A percentile compares a stretch with the other conserved stretches of the same genome.
Evolutionary conservation across 2,329 filamentous ascomycete genomes (phyloP).

Genomic region (Gremmenia infestans): DNA sequence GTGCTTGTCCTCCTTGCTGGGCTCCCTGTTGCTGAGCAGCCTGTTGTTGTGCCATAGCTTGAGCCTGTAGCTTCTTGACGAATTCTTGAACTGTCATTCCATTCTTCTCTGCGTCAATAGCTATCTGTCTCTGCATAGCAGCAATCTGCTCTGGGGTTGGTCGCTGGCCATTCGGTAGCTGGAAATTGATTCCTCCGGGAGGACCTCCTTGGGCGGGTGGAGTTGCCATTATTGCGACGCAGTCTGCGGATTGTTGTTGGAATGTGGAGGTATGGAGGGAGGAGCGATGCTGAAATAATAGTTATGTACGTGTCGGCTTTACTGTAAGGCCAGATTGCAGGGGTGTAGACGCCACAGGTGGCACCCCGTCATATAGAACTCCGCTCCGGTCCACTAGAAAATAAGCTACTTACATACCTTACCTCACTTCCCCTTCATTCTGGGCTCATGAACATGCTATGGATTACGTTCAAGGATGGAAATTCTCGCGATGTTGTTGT

Average conservation of each 20-base stretch:
- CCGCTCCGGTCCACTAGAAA: background rate
- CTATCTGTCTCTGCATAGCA: slow-evolving; percentile 76
- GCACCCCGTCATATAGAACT: background rate
- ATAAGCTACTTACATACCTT: background rate
- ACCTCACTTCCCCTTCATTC: too few relatives aligned
- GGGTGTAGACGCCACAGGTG: background rate
- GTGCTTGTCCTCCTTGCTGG: slow-evolving; percentile 31
- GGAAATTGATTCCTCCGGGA: slow-evolving; percentile 14
- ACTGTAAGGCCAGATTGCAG: background rate
- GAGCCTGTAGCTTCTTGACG: slow-evolving; percentile 61
- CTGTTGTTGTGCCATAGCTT: slow-evolving; percentile 49
- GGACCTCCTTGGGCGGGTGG: slow-evolving; percentile 16
- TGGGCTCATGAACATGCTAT: too few relatives aligned
- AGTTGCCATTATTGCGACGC: slow-evolving; percentile 12
- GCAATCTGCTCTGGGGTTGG: slow-evolving; percentile 82
- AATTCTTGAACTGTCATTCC: slow-evolving; percentile 85
- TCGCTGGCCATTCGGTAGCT: slow-evolving; percentile 30
- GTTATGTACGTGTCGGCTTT: background rate
- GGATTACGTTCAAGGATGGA: too few relatives aligned
- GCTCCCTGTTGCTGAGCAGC: slow-evolving; percentile 42
- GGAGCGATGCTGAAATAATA: background rate
- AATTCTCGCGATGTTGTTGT: background rate
- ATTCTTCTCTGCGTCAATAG: slow-evolving; percentile 74
- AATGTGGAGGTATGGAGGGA: background rate
- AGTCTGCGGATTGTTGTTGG: background rate